Conservation (phyloP, 2,329 filamentous ascomycete species). For the Lecanicillium sp. region DNA sequence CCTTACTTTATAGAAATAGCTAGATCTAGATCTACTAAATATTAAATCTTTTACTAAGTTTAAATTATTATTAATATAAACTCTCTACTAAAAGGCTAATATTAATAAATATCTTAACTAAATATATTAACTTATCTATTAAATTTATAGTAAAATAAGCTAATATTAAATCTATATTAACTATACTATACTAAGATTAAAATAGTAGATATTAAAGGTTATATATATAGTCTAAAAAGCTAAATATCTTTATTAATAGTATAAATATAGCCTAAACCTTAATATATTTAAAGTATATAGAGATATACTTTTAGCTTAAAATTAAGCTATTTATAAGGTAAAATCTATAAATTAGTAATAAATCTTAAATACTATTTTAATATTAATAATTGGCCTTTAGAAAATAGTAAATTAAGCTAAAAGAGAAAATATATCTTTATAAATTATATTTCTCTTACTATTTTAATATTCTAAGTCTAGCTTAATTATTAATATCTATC, state of each 20-base stretch:
- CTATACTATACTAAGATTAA: not conserved
- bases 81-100: not conserved
- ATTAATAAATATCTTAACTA: no score
- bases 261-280: not conserved
- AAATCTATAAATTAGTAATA: slow-evolving; percentile 1
- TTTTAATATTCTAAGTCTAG: no score
- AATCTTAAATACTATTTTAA: slow-evolving; percentile 2
- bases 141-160: not conserved
- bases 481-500: no score
- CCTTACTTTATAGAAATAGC: no score
- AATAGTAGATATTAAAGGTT: no score
- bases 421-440: no score
- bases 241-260: not conserved
- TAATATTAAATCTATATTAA: not conserved
- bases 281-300: not conserved
- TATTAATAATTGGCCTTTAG: not conserved
- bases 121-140: not conserved
- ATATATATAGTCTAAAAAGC: not conserved
- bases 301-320: no score
- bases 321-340: not conserved
- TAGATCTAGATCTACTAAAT: no score
- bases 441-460: no score
- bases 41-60: no score
- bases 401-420: no score
- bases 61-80: no score